Conservation (phyloP, 192 early-diverging fungal species). For the Coemansia sp. region DNA sequence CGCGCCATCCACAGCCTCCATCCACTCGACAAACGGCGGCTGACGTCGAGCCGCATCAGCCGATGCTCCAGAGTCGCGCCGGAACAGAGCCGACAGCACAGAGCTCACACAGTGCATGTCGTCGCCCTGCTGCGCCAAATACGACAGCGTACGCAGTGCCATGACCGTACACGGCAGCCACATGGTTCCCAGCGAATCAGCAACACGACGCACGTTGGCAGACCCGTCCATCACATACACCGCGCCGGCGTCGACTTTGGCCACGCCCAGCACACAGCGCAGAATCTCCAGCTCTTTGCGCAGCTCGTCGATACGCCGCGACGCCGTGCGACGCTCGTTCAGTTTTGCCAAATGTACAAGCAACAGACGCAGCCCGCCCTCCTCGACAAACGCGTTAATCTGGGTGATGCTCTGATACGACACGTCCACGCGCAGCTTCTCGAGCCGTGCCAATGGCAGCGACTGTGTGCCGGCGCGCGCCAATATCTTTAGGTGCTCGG, state of each 20-base stretch:
- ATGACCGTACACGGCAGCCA: slow-evolving; percentile 39
- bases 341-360: slow-evolving; percentile 41
- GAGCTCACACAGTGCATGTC: slow-evolving; percentile 13
- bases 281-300: slow-evolving; percentile 45
- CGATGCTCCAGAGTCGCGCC: slow-evolving; percentile 12
- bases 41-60: slow-evolving; percentile 13
- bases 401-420: slow-evolving; percentile 47
- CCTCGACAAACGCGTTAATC: slow-evolving; percentile 39
- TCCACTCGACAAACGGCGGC: slow-evolving; percentile 45
- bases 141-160: slow-evolving; percentile 34
- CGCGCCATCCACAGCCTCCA: slow-evolving; percentile 39
- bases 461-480: slow-evolving; percentile 40
- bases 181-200: slow-evolving; percentile 36
- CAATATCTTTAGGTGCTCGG: slow-evolving; percentile 46
- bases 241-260: slow-evolving; percentile 30
- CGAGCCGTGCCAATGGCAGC: slow-evolving; percentile 39
- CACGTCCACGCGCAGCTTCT: slow-evolving; percentile 45
- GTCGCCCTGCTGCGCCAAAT: slow-evolving; percentile 24
- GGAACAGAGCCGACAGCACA: slow-evolving; percentile 31
- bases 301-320: slow-evolving; percentile 38
- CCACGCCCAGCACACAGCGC: slow-evolving; percentile 36
- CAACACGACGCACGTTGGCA: slow-evolving; percentile 20
- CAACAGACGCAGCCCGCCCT: slow-evolving; percentile 39
- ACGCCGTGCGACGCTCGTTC: slow-evolving; percentile 27
- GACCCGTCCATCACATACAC: slow-evolving; percentile 14